Conservation (phyloP, 225 moss, liverwort and hornwort species). For the Ulota crispa region DNA sequence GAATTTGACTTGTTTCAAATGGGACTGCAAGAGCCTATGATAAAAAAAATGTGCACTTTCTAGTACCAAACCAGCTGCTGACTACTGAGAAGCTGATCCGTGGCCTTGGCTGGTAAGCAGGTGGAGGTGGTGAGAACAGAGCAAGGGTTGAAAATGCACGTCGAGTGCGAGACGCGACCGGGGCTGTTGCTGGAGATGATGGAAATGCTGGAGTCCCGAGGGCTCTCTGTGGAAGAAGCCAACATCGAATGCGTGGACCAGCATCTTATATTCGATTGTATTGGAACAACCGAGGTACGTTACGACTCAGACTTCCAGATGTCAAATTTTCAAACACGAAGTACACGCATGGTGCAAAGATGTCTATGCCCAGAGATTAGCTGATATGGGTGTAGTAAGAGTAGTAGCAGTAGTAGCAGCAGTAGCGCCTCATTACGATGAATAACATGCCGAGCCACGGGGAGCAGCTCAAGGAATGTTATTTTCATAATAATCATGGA, state of each 20-base stretch:
- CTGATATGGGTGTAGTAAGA: not conserved
- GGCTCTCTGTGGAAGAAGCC: conserved; percentile 40
- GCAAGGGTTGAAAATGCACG: conserved; percentile 43
- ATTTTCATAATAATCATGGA: not conserved
- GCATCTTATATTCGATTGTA: conserved; percentile 30
- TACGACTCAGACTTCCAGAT: no score
- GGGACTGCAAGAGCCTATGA: not conserved
- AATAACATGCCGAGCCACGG: not conserved
- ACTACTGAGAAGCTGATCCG: not conserved
- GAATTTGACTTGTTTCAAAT: not conserved
- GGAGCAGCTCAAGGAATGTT: not conserved
- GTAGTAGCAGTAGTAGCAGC: no score
- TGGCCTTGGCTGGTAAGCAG: conserved; percentile 15
- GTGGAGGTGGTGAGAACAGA: conserved; percentile 39
- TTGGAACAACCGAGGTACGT: conserved; percentile 36
- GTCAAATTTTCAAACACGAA: not conserved
- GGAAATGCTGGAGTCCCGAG: conserved; percentile 45
- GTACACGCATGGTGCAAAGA: not conserved
- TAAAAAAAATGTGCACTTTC: not conserved
- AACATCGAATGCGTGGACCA: conserved; percentile 29
- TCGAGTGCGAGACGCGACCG: conserved; percentile 39
- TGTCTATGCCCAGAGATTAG: not conserved
- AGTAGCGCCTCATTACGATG: not conserved
- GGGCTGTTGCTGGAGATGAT: conserved; percentile 46
- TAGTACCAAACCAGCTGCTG: not conserved